These are phyloP conservation scores for Helenozyma rhizophorensis DNA, from an alignment of 805 yeast genomes.

Conservation along the genomic window DNA sequence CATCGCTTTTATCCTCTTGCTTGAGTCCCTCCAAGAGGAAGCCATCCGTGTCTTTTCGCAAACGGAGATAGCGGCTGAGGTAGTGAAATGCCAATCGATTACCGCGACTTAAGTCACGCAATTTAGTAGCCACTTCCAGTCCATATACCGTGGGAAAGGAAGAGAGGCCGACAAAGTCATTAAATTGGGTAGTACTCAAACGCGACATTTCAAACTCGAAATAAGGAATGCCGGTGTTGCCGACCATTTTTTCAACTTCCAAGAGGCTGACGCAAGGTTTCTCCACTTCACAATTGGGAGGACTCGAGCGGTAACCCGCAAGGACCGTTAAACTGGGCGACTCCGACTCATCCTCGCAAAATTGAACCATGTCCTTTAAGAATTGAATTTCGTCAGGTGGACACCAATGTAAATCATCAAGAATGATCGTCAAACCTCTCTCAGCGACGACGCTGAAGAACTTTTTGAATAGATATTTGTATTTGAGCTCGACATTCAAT, in stretches of 20 bases:
- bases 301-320: slow-evolving; percentile 3
- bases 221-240: slow-evolving; percentile 4
- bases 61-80: slow-evolving; percentile 7
- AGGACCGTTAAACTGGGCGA: slow-evolving; percentile 3
- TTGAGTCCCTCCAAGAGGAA: slow-evolving; percentile 2
- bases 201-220: slow-evolving; percentile 10
- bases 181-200: slow-evolving; percentile 5
- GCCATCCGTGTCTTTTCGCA: not conserved
- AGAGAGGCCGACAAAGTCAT: slow-evolving; percentile 4
- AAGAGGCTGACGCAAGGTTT: not conserved
- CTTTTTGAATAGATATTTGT: slow-evolving; percentile 39
- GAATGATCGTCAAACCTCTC: slow-evolving; percentile 40
- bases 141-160: too few species aligned
- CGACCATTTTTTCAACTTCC: slow-evolving; percentile 1
- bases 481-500: slow-evolving; percentile 33
- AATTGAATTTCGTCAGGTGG: slow-evolving; percentile 28
- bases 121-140: too few species aligned
- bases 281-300: slow-evolving; percentile 1
- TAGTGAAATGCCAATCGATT: slow-evolving; percentile 14
- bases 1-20: not conserved
- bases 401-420: slow-evolving; percentile 47
- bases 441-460: slow-evolving; percentile 38
- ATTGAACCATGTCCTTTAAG: slow-evolving; percentile 24
- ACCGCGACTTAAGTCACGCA: slow-evolving; percentile 15
- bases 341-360: slow-evolving; percentile 5